Conservation (phyloP, 2,329 filamentous ascomycete genomes). For the Cordyceps javanica region DNA sequence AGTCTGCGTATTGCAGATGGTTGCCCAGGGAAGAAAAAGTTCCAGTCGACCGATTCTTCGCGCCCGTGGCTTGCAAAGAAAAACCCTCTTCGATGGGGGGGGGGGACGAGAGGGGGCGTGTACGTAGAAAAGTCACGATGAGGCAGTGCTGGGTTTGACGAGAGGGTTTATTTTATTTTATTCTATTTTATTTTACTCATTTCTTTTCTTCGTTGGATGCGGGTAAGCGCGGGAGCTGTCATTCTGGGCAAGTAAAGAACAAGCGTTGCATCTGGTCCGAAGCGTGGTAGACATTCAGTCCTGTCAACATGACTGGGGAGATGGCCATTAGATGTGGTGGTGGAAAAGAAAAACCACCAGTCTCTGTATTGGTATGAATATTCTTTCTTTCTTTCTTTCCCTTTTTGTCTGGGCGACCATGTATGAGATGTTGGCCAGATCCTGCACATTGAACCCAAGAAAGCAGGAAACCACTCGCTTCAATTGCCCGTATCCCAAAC, state of each 20-base stretch:
- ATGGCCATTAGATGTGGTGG: neutral
- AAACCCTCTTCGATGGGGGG: too few species aligned
- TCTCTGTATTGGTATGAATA: neutral
- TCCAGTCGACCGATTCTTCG: too few species aligned
- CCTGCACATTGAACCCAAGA: neutral
- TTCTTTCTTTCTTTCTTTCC: too few species aligned
- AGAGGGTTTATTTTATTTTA: neutral
- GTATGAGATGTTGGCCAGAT: neutral
- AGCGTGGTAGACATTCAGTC: neutral
- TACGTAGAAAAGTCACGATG: neutral
- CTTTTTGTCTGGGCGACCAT: neutral
- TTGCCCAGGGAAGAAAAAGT: too few species aligned
- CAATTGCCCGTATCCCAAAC: neutral
- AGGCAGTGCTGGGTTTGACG: conserved; percentile 4
- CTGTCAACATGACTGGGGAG: neutral
- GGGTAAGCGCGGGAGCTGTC: neutral
- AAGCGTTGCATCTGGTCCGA: neutral
- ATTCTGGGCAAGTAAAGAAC: neutral
- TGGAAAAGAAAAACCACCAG: neutral
- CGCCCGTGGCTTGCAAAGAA: too few species aligned
- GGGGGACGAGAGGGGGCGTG: too few species aligned
- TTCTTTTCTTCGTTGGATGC: too few species aligned
- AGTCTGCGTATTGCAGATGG: neutral
- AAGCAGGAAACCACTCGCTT: neutral
- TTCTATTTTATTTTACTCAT: neutral